Evolutionary conservation across 106 monocot species (phyloP), one percentile per base, ranked within the genome.

Genomic region (Chionographis japonica): DNA sequence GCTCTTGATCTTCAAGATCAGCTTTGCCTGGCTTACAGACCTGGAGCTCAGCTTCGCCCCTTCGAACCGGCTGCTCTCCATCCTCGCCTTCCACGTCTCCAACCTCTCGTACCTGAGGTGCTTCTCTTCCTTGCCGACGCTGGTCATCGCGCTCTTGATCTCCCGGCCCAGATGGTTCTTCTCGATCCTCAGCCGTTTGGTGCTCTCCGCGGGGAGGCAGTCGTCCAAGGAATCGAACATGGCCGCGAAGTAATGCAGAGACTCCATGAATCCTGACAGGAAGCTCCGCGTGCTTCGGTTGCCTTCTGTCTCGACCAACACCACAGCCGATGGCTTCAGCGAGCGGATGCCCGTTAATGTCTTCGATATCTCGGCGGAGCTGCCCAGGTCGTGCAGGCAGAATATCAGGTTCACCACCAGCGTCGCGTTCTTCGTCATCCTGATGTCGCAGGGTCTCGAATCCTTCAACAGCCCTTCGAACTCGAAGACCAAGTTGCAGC

Each of bases 401-500:
- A 69, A 69, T 6, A 69, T 58, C 17, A 35, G 27, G 56, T 69
- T 69, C 18, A 69, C 69, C 9, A 58, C 58, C 3, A 69, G 12
- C 18, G 58, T 58, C 18, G 54, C 56, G 14, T 57, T 68, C 27
- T 68, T 56, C 18, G 70, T 69, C 6, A 69, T 65, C 42, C 50
- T 41, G 8, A 73, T 16, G 41, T 14, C 50, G 1, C 7, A 18
- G 0, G 17, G 0, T 20, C 19, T 56, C 3, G 42, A 52, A 17
- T 27, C 74, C 58, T 52, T 68, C 35, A 89, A 13, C 2, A 71
- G 52, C 12, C 85, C 85, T 12, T 75, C 60, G 43, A 89, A 89
- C 63, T 81, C 51, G 61, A 89, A 82, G 38, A 14, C 39, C 52
- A 89, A 56, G 73, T 89, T 89, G 16, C 50, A 18, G 60, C 68